phyloP scores from a whole-genome alignment of 768 basidiomycete species.

The Daedaleopsis sinensis region DNA sequence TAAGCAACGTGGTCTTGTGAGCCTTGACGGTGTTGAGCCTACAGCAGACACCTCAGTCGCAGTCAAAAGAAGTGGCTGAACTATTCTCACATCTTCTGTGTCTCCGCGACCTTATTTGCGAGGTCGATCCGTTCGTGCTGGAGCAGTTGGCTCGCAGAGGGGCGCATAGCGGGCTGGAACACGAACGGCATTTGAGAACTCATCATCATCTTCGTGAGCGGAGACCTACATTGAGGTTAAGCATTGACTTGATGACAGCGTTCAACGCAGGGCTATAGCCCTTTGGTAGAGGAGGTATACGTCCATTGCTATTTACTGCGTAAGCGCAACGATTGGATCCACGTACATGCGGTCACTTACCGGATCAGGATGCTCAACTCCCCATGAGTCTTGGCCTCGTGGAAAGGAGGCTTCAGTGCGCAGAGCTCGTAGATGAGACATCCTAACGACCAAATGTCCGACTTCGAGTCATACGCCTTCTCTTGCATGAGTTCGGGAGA shows the following conservation, averaged over 20 bases:
- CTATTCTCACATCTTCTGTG: constrained; percentile 70
- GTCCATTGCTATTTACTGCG: constrained; percentile 60
- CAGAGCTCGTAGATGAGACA: constrained; percentile 97
- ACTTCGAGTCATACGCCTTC: constrained; percentile 96
- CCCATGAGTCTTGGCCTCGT: constrained; percentile 87
- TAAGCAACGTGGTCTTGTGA: constrained; percentile 56
- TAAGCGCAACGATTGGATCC: not conserved
- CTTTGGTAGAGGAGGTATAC: constrained; percentile 88
- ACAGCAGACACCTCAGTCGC: not conserved
- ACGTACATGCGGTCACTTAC: constrained; percentile 38
- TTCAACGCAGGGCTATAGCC: constrained; percentile 77
- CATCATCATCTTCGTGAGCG: constrained; percentile 28
- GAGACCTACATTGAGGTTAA: constrained; percentile 73
- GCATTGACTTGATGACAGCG: constrained; percentile 83
- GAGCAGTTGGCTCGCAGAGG: constrained; percentile 78
- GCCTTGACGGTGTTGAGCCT: constrained; percentile 69
- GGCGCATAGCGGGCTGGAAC: constrained; percentile 80
- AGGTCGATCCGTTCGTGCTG: constrained; percentile 79
- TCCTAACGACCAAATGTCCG: constrained; percentile 98
- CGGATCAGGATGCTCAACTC: constrained; percentile 84
- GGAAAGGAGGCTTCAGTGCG: constrained; percentile 90
- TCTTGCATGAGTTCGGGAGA: constrained; percentile 98
- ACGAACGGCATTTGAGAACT: not conserved
- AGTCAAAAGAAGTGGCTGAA: too few species aligned
- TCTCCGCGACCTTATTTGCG: constrained; percentile 71